These are phyloP conservation scores for Coemansia sp. DNA, from an alignment of 192 early-diverging fungal species.

Conservation along the genomic window DNA sequence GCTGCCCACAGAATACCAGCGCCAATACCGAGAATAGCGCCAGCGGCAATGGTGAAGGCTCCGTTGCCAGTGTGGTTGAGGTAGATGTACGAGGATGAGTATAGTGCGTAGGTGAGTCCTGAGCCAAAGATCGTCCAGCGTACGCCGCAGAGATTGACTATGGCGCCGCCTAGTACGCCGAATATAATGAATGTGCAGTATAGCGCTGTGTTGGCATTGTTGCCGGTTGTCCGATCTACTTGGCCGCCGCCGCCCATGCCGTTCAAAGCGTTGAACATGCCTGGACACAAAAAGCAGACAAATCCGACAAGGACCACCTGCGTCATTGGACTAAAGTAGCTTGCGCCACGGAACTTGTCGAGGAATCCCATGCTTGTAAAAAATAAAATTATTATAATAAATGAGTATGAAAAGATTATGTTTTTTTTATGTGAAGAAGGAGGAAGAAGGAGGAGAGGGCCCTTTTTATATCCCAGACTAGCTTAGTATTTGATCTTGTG, in stretches of 20 bases:
- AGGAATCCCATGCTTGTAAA: constrained; percentile 11
- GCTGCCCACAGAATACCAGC: constrained; percentile 76
- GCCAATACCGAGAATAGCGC: constrained; percentile 77
- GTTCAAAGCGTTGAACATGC: constrained; percentile 73
- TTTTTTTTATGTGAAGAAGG: neutral
- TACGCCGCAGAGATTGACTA: constrained; percentile 77
- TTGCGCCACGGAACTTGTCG: constrained; percentile 8
- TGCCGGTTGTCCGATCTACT: constrained; percentile 58
- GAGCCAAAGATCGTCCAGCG: constrained; percentile 65
- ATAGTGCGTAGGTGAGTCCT: constrained; percentile 69
- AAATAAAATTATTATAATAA: neutral
- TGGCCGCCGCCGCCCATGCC: constrained; percentile 69
- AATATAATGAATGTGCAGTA: constrained; percentile 76
- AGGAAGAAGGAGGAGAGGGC: neutral
- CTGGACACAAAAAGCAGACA: constrained; percentile 75
- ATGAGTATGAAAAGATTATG: neutral
- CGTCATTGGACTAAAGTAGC: constrained; percentile 61
- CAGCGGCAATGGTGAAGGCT: constrained; percentile 69
- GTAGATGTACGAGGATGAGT: constrained; percentile 69
- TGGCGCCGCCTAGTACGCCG: constrained; percentile 70
- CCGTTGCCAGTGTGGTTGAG: constrained; percentile 61
- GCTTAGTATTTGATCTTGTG: no score
- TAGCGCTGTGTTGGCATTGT: constrained; percentile 74
- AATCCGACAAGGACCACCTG: constrained; percentile 70
- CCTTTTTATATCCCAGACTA: no score